Percentiles rank a stretch among this genome's conserved stretches.
phyloP scores from a whole-genome alignment of 2,329 filamentous ascomycete genomes.

The Aspergillus vadensis region DNA sequence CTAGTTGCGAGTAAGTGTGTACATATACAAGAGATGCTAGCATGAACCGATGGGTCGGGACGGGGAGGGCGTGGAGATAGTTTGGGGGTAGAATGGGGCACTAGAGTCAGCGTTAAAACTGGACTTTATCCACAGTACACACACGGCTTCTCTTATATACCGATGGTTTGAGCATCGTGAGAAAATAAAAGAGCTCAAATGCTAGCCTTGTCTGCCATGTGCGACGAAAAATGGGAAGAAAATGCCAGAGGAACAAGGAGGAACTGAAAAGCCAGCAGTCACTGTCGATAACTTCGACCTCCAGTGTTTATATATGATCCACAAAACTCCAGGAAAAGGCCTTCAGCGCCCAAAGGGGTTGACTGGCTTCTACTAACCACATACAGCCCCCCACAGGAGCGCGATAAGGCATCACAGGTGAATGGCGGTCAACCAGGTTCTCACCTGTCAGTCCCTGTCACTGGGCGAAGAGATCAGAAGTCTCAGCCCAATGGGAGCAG shows the following conservation, averaged over 20 bases:
- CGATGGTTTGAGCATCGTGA: background rate
- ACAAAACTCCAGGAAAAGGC: background rate
- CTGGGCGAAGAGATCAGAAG: background rate
- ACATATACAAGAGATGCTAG: background rate
- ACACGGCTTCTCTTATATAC: background rate
- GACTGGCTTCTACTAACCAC: background rate
- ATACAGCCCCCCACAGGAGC: slow-evolving; percentile 17
- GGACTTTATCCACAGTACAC: background rate
- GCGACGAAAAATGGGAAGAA: background rate
- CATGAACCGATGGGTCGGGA: slow-evolving; percentile 3
- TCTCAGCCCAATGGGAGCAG: slow-evolving; percentile 7
- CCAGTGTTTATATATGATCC: background rate
- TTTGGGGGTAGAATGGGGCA: background rate
- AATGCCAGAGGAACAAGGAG: background rate
- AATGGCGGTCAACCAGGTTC: slow-evolving; percentile 14
- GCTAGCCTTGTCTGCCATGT: background rate
- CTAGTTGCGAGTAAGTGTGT: background rate
- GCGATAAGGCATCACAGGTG: slow-evolving; percentile 31
- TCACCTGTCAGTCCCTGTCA: background rate
- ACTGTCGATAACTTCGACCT: background rate
- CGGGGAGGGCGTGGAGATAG: slow-evolving; percentile 1
- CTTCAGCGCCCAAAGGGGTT: background rate
- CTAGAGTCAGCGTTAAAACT: background rate
- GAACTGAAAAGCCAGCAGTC: background rate
- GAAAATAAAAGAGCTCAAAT: background rate